Base-by-base conservation (phyloP, 192 early-diverging fungal genomes). In the Podochytrium sp. region DNA sequence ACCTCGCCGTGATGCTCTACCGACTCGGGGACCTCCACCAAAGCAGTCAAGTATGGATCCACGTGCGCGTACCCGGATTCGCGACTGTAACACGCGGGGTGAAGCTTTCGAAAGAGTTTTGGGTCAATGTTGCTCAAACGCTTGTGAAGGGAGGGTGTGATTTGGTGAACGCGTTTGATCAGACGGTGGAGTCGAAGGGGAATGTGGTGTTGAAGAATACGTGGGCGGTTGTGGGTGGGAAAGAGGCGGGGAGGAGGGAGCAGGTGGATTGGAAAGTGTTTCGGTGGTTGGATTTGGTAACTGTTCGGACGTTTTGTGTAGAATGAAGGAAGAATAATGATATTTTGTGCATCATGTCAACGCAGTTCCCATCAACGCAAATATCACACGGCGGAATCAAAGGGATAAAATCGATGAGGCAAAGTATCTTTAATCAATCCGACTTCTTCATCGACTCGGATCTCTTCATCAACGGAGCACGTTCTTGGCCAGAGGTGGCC, bases 261-360 rank as follows among this genome's bases (percentile, higher is more conserved):
- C 23, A 61, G 12, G 59, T 39, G 10, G 38, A 61, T 23, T 0
- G 7, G 12, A 34, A 34, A 37, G 23, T 40, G 20, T 40, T 34
- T 61, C 59, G 59, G 4, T 61, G 59, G 59, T 12, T 61, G 59
- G 59, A 61, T 40, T 14, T 61, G 35, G 0, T 20, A 20, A 34
- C 30, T 40, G 59, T 40, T 33, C 20, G 59, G 59, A 20, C 35
- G 0, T 23, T 57, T 27, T 57, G 55, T 32, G 27, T 10, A 7
- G 59, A 30, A 0, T 39, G 52, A 55, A 23, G 1, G 7, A n/a
- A n/a, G n/a, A n/a, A n/a, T n/a, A n/a, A n/a, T n/a, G n/a, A n/a
- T n/a, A n/a, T n/a, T n/a, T n/a, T n/a, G n/a, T n/a, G n/a, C n/a
- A n/a, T n/a, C n/a, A n/a, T n/a, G n/a, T n/a, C n/a, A n/a, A n/a